Percentiles rank a stretch among this genome's conserved stretches.
These are phyloP conservation scores for Cercospora sojina DNA, from an alignment of 2,329 filamentous ascomycete species.

Conservation along the genomic window DNA sequence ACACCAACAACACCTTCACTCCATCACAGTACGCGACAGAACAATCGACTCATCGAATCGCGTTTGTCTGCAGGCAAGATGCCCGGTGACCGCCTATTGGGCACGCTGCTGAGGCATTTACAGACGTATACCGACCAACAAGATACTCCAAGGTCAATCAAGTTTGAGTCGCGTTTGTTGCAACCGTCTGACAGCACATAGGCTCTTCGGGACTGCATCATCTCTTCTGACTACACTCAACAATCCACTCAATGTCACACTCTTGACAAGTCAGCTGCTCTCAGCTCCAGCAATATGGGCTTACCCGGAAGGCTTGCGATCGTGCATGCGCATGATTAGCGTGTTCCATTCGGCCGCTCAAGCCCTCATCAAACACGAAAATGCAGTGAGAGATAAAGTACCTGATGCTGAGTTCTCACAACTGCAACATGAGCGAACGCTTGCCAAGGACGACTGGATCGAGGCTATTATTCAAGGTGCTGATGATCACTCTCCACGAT, in stretches of 20 bases:
- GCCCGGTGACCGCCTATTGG: constrained; percentile 66
- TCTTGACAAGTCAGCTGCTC: constrained; percentile 71
- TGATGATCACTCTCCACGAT: constrained; percentile 63
- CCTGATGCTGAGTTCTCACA: constrained; percentile 29
- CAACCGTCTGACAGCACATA: constrained; percentile 27
- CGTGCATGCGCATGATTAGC: constrained; percentile 65
- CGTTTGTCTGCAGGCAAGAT: constrained; percentile 42
- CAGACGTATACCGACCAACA: constrained; percentile 59
- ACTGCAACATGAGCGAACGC: constrained; percentile 35
- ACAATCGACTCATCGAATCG: neutral
- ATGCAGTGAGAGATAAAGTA: constrained; percentile 35
- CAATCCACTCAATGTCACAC: constrained; percentile 71
- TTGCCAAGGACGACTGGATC: constrained; percentile 56
- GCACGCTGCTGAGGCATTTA: constrained; percentile 63
- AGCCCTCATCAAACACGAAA: constrained; percentile 52
- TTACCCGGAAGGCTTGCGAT: constrained; percentile 59
- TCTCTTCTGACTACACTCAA: constrained; percentile 67
- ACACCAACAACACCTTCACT: neutral
- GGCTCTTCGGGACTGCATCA: constrained; percentile 63
- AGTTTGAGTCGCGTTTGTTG: neutral
- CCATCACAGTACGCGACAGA: neutral
- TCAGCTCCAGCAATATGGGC: constrained; percentile 70
- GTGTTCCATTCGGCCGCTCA: constrained; percentile 69
- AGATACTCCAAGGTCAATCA: constrained; percentile 57
- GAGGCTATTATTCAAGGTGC: constrained; percentile 59